A percentile compares a stretch with the other conserved stretches of the same genome.
Conservation (phyloP, 2,329 filamentous ascomycete species). For the Dactylellina parvicollis region DNA sequence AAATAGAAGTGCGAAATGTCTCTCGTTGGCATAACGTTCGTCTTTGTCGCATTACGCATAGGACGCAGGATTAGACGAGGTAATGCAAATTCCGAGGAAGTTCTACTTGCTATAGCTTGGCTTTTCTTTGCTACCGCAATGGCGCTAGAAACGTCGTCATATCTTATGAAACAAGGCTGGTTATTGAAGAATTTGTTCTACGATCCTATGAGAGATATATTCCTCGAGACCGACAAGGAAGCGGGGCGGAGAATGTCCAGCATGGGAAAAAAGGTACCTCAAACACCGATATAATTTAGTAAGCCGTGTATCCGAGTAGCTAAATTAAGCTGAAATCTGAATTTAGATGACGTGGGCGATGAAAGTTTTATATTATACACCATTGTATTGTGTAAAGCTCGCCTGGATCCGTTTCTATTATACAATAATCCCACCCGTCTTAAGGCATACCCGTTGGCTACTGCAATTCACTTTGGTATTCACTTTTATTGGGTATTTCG, state of each 20-base stretch:
- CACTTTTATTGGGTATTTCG: not conserved
- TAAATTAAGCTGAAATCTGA: not conserved
- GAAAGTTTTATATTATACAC: constrained; percentile 30
- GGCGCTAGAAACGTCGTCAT: constrained; percentile 2
- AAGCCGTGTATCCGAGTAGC: not conserved
- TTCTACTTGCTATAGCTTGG: constrained; percentile 2
- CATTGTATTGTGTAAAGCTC: constrained; percentile 15
- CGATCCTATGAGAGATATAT: not conserved
- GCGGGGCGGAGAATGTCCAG: not conserved
- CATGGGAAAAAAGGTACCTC: not conserved
- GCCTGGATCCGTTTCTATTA: constrained; percentile 21
- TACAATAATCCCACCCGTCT: not conserved
- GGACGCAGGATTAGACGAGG: not conserved
- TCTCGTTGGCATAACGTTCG: not conserved
- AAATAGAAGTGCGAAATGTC: constrained; percentile 18
- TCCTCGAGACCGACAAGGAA: not conserved
- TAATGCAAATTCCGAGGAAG: constrained; percentile 12
- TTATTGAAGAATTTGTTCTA: not conserved
- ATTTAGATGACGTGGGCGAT: constrained; percentile 16
- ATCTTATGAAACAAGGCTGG: not conserved
- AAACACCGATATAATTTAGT: not conserved
- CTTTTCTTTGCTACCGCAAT: constrained; percentile 3
- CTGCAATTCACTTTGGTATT: constrained; percentile 18
- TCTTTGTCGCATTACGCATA: constrained; percentile 8
- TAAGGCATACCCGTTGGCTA: not conserved